Evolutionary conservation across 1,284 basidiomycete genomes (phyloP).

Genomic region (Naganishia sp.): DNA sequence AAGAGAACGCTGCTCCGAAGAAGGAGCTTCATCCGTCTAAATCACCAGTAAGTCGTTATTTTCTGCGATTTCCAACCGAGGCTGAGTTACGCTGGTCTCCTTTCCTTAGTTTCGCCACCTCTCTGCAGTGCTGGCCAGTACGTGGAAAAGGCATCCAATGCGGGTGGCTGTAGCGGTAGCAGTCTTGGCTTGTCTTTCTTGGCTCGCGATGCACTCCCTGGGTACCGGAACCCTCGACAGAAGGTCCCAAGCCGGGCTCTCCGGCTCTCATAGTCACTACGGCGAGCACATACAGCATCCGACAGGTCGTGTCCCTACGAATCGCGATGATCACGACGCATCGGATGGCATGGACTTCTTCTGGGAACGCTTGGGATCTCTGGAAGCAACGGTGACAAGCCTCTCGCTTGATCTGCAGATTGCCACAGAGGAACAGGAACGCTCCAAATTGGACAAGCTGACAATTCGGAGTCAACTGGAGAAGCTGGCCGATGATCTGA

Average conservation of each 20-base stretch:
- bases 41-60: constrained; percentile 1
- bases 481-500: constrained; percentile 8
- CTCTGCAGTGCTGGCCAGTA: neutral
- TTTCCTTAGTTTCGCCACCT: neutral
- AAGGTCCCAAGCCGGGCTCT: neutral
- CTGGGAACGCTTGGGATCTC: constrained; percentile 2
- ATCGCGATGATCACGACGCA: no score
- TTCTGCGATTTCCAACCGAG: neutral
- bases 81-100: neutral
- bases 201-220: constrained; percentile 10
- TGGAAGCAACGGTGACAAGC: constrained; percentile 1
- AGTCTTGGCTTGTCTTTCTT: constrained; percentile 3
- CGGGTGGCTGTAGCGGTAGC: constrained; percentile 6
- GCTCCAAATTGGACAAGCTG: constrained; percentile 3
- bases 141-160: neutral
- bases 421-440: constrained; percentile 1
- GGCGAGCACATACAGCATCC: no score
- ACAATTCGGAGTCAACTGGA: neutral
- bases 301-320: no score
- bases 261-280: no score
- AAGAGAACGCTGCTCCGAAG: neutral
- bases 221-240: neutral
- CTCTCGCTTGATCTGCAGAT: constrained; percentile 4
- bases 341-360: no score
- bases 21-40: neutral